Percentiles rank a stretch among this genome's conserved stretches.
Conservation (phyloP, 2,329 filamentous ascomycete genomes). For the Colletotrichum sp. region DNA sequence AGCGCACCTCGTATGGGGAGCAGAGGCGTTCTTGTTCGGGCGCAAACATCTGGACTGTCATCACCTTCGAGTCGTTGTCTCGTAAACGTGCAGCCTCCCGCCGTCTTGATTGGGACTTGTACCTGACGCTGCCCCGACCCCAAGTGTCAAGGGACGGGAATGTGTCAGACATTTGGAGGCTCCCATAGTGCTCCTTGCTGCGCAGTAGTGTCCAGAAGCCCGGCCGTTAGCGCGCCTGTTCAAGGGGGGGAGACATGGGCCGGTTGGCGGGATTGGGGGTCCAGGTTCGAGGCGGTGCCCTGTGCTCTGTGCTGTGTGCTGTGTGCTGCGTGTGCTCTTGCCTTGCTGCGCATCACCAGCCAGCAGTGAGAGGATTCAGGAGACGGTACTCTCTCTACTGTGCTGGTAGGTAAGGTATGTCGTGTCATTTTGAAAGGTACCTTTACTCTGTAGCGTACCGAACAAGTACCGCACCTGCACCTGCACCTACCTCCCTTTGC, state of each 20-base stretch:
- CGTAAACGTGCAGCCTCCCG: background rate
- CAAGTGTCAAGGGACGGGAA: background rate
- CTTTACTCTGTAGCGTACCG: background rate
- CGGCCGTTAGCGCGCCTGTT: constrained; percentile 5
- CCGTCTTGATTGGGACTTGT: background rate
- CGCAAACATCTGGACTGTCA: background rate
- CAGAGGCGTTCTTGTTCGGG: background rate
- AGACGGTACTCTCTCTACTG: background rate
- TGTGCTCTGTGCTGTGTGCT: background rate
- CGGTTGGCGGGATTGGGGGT: background rate
- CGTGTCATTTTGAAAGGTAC: constrained; percentile 10
- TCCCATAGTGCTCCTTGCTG: background rate
- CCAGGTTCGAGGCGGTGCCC: background rate
- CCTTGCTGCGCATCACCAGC: background rate
- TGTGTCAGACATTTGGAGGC: constrained; percentile 2
- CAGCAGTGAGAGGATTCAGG: background rate
- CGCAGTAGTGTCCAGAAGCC: background rate
- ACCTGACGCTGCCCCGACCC: background rate
- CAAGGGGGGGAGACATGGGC: background rate
- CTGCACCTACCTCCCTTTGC: background rate
- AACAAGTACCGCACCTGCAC: background rate
- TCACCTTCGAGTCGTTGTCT: background rate
- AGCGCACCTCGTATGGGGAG: background rate
- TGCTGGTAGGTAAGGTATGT: background rate
- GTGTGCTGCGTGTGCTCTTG: background rate